Conservation (phyloP, 2,329 filamentous ascomycete genomes). For the Trichothecium sympodiale region DNA sequence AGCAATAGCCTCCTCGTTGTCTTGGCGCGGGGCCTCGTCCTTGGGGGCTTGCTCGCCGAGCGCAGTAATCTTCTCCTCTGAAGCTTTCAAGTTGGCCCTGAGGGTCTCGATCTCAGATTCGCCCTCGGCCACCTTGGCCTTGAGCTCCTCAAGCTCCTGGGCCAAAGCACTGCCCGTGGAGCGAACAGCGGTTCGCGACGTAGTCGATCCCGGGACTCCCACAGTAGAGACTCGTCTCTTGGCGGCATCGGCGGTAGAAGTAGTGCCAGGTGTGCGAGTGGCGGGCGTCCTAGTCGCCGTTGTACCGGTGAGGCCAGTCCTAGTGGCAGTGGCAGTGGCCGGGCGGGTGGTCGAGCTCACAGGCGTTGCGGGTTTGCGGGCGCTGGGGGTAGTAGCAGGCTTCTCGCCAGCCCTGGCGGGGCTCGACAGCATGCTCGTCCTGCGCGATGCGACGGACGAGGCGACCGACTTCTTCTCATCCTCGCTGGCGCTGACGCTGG, state of each 20-base stretch:
- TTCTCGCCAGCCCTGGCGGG: slow-evolving; percentile 13
- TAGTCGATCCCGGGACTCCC: slow-evolving; percentile 23
- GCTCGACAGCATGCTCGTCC: slow-evolving; percentile 32
- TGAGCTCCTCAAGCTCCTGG: slow-evolving; percentile 50
- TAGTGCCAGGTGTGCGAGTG: slow-evolving; percentile 25
- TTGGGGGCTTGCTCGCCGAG: slow-evolving; percentile 36
- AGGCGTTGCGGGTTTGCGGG: slow-evolving; percentile 21
- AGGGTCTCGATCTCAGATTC: slow-evolving; percentile 46
- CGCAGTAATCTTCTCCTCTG: slow-evolving; percentile 43
- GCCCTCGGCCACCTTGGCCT: slow-evolving; percentile 45
- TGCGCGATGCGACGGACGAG: slow-evolving; percentile 25
- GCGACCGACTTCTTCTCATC: slow-evolving; percentile 35
- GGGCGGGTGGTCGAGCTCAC: slow-evolving; percentile 18
- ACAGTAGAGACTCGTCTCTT: slow-evolving; percentile 48
- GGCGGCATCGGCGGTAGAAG: slow-evolving; percentile 32
- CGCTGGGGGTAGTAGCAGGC: slow-evolving; percentile 17
- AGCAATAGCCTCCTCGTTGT: slow-evolving; percentile 32
- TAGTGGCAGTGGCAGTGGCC: slow-evolving; percentile 17
- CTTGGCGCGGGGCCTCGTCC: slow-evolving; percentile 29
- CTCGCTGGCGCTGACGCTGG: slow-evolving; percentile 36
- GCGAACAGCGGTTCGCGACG: slow-evolving; percentile 19
- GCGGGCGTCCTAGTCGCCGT: slow-evolving; percentile 24
- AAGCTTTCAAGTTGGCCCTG: slow-evolving; percentile 43
- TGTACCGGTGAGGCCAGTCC: slow-evolving; percentile 16
- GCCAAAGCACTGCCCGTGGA: slow-evolving; percentile 26